Evolutionary conservation across 768 basidiomycete species (phyloP).

Genomic region (Daedalea quercina): DNA sequence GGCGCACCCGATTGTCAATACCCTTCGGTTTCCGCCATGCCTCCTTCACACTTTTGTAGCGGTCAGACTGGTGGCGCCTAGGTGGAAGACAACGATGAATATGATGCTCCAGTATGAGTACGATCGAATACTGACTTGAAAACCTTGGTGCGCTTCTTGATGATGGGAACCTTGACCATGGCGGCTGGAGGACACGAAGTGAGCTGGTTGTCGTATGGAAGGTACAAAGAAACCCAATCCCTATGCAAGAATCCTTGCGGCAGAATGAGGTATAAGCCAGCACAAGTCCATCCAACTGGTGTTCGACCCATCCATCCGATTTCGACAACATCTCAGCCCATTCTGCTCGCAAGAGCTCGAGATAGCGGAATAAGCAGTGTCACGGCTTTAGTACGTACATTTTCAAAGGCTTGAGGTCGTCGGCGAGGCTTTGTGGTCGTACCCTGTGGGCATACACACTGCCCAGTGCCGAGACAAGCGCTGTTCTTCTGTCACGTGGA

Average conservation of each 20-base stretch:
- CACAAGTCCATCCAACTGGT: conserved; percentile 18
- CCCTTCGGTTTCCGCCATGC: conserved; percentile 99
- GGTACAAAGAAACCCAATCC: no score
- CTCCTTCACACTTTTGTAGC: conserved; percentile 95
- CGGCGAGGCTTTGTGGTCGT: conserved; percentile 14
- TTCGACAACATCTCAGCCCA: conserved; percentile 2
- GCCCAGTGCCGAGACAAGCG: neutral
- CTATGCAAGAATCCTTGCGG: neutral
- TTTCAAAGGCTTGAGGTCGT: conserved; percentile 44
- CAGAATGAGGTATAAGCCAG: neutral
- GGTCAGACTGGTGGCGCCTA: conserved; percentile 98
- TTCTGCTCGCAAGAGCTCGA: conserved; percentile 10
- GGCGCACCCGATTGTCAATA: conserved; percentile 97
- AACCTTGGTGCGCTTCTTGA: conserved; percentile 95
- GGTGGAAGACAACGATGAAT: conserved; percentile 4
- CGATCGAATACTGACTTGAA: conserved; percentile 70
- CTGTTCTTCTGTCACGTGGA: neutral
- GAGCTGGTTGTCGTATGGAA: conserved; percentile 1
- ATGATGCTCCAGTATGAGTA: neutral
- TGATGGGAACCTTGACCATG: conserved; percentile 60
- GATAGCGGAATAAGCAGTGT: conserved; percentile 11
- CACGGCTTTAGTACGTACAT: conserved; percentile 39
- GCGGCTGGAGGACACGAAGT: conserved; percentile 19
- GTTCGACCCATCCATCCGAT: conserved; percentile 17
- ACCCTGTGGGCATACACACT: neutral